These are phyloP conservation scores for Talaromyces sp. DNA, from an alignment of 2,329 filamentous ascomycete genomes.

Conservation along the genomic window DNA sequence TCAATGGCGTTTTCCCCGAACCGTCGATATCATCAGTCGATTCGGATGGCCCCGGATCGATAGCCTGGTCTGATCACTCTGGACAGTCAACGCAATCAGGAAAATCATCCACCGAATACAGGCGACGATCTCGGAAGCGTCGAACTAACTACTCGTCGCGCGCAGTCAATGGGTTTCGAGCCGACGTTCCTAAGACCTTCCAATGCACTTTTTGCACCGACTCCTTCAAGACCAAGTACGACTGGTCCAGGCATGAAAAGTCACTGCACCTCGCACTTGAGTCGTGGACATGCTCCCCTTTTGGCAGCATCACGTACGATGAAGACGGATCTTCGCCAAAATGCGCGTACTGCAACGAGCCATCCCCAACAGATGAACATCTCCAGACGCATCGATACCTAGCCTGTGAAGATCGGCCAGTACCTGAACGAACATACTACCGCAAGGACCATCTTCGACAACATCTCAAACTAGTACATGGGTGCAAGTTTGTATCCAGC, in stretches of 20 bases:
- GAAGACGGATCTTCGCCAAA: conserved; percentile 14
- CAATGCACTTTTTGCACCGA: conserved; percentile 46
- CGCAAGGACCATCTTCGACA: conserved; percentile 53
- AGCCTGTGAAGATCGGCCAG: conserved; percentile 44
- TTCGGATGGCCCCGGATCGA: conserved; percentile 1
- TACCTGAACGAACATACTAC: conserved; percentile 49
- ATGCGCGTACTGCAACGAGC: conserved; percentile 45
- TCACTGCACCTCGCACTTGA: conserved; percentile 41
- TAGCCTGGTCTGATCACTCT: conserved; percentile 7
- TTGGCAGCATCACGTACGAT: not conserved
- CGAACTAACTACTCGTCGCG: conserved; percentile 4
- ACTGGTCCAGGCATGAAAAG: conserved; percentile 45
- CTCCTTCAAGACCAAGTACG: conserved; percentile 41
- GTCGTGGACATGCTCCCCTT: conserved; percentile 15
- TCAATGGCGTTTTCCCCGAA: not conserved
- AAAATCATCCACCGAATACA: conserved; percentile 1
- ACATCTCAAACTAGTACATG: conserved; percentile 50
- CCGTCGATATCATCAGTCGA: conserved; percentile 5
- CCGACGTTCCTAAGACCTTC: conserved; percentile 3
- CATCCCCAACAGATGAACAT: conserved; percentile 42
- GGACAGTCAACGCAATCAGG: conserved; percentile 3
- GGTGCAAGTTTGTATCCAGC: conserved; percentile 40
- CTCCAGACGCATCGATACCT: conserved; percentile 44
- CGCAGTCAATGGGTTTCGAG: not conserved
- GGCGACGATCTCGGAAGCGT: conserved; percentile 6